Conservation (phyloP, 2,329 filamentous ascomycete genomes). For the Alternaria infectoria region DNA sequence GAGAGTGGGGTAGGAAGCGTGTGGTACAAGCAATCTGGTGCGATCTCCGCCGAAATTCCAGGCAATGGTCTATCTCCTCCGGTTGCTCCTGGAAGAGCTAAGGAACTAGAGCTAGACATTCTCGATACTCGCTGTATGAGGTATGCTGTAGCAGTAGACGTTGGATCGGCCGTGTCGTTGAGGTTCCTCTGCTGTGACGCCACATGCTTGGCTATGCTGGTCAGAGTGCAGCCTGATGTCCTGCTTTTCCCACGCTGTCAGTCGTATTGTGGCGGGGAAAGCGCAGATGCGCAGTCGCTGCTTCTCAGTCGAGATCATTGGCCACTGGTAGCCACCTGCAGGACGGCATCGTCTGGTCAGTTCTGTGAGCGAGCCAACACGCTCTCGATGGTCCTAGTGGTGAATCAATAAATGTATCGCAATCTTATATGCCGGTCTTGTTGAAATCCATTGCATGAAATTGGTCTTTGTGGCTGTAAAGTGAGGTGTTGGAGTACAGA, state of each 20-base stretch:
- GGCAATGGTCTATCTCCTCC: too few species aligned
- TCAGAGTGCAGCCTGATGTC: not conserved
- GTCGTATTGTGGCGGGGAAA: not conserved
- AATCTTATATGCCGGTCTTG: too few species aligned
- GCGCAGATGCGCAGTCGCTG: not conserved
- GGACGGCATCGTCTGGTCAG: not conserved
- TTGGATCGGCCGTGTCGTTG: not conserved
- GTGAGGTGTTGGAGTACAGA: not conserved
- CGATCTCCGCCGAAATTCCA: not conserved
- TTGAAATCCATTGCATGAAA: not conserved
- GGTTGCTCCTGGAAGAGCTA: too few species aligned
- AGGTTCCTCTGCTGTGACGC: not conserved
- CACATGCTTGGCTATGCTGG: not conserved
- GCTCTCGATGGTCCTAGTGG: not conserved
- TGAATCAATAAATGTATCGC: too few species aligned
- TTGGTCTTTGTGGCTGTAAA: not conserved
- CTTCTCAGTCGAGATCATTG: not conserved
- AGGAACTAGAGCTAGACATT: too few species aligned
- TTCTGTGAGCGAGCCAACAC: not conserved
- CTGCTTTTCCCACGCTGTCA: not conserved
- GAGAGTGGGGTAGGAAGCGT: not conserved
- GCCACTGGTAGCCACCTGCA: not conserved
- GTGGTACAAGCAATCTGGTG: not conserved
- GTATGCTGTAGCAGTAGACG: not conserved
- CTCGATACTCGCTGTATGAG: too few species aligned